Base-by-base conservation (phyloP, 352 stramenopile species). In the Phytophthora fragariaefolia region DNA sequence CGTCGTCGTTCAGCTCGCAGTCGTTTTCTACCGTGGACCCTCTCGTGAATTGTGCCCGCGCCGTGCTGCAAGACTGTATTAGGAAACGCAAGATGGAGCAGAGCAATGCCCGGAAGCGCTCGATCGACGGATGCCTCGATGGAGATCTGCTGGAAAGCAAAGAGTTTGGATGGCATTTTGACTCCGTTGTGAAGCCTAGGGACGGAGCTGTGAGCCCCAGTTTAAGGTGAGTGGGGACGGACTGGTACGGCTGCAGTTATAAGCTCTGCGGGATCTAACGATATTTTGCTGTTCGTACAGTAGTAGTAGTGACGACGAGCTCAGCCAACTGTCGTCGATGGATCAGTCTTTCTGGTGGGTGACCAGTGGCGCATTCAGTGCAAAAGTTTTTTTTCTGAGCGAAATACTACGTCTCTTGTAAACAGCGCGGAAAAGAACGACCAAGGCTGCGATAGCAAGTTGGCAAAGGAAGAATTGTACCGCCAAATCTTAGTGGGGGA, bases 221-320 rank as follows among this genome's bases (percentile, higher is more conserved):
- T 26, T 86, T 79, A 43, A 86, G 80, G 80, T 89, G 43, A 24
- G 62, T 51, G 24, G 20, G 28, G 53, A 18, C 70, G 26, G 66
- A 49, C 53, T 61, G 34, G n/a, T 45, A 42, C 4, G 20, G 6
- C 36, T 43, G 17, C 9, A 43, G 13, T 8, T 6, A 17, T 43
- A 17, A 9, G 6, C 2, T 43, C 10, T 43, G 36, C 10, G 10
- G 17, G 36, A 18, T 23, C 9, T 18, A 40, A 28, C 22, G n/a
- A 9, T 54, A 0, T 26, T 23, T 50, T 57, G 46, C 47, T 13
- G 6, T 24, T 63, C 46, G 46, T 68, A 66, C 45, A 86, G 74
- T 23, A 90, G 80, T 47, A 90, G 85, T 71, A 95, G 87, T 26
- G 87, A 95, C 43, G 87, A 95, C 26, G 87, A 95, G 54, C 63